Evolutionary conservation across 2,329 filamentous ascomycete genomes (phyloP).

Genomic region (Colletotrichum echinochloae): DNA sequence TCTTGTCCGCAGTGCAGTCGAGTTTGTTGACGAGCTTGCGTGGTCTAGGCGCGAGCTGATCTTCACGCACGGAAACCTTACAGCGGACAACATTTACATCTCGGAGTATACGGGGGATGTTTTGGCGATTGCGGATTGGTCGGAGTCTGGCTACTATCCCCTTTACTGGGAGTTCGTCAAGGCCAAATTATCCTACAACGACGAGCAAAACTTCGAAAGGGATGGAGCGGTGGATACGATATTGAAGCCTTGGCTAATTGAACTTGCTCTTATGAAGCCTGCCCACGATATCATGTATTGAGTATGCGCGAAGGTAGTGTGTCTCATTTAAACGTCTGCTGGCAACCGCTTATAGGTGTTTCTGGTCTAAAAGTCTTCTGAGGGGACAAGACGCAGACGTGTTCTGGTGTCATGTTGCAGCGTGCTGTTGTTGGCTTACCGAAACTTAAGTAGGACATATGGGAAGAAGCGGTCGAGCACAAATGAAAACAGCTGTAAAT

Average conservation of each 20-base stretch:
- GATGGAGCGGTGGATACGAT: conserved; percentile 24
- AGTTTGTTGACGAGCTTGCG: not conserved
- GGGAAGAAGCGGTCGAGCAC: too few species aligned
- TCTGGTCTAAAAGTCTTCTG: not conserved
- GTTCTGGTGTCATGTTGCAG: not conserved
- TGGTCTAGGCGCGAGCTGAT: not conserved
- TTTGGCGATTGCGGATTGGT: conserved; percentile 33
- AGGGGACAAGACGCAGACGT: not conserved
- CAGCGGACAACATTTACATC: conserved; percentile 29
- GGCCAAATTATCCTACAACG: conserved; percentile 18
- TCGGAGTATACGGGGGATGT: conserved; percentile 3
- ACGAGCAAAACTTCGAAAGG: conserved; percentile 18
- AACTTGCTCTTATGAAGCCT: conserved; percentile 22
- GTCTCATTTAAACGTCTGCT: not conserved
- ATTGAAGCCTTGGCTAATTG: conserved; percentile 18
- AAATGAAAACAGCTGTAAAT: too few species aligned
- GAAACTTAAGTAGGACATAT: not conserved
- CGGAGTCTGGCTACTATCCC: conserved; percentile 35
- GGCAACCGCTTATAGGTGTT: not conserved
- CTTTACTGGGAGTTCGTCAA: conserved; percentile 40
- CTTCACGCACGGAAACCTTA: conserved; percentile 37
- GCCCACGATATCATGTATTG: not conserved
- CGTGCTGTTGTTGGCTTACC: not conserved
- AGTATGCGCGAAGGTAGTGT: not conserved
- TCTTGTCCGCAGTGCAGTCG: not conserved